Evolutionary conservation across 345 rosid species (phyloP).

Genomic region (Noccaea caerulescens): DNA sequence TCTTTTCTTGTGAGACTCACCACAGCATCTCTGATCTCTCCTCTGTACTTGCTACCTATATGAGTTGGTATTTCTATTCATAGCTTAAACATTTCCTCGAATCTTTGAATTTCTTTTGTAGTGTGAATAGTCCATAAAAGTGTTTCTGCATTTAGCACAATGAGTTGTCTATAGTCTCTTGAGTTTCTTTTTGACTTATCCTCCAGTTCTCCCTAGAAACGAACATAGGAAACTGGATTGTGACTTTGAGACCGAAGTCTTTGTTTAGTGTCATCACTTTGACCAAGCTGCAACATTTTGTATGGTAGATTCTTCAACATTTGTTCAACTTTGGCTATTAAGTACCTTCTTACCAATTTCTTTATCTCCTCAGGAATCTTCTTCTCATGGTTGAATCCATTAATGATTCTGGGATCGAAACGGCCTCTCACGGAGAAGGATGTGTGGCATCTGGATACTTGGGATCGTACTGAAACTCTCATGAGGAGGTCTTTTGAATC

Average conservation of each 20-base stretch:
- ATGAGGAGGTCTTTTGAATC: slow-evolving; percentile 56
- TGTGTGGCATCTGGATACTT: slow-evolving; percentile 86
- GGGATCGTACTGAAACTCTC: slow-evolving; percentile 92
- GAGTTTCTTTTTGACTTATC: slow-evolving; percentile 14
- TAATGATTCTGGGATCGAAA: slow-evolving; percentile 86
- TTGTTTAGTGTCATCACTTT: slow-evolving; percentile 24
- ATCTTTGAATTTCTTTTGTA: slow-evolving; percentile 2
- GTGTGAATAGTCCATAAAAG: background rate
- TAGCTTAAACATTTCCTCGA: background rate
- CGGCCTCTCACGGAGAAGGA: slow-evolving; percentile 93
- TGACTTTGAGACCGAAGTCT: slow-evolving; percentile 20
- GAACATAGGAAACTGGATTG: slow-evolving; percentile 15
- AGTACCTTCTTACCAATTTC: slow-evolving; percentile 16
- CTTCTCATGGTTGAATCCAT: slow-evolving; percentile 88
- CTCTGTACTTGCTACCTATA: slow-evolving; percentile 14
- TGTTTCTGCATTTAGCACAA: background rate
- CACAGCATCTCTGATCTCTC: slow-evolving; percentile 18
- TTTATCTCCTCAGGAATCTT: slow-evolving; percentile 49
- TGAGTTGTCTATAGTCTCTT: slow-evolving; percentile 15
- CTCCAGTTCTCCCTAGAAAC: background rate
- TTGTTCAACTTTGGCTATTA: slow-evolving; percentile 10
- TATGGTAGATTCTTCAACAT: slow-evolving; percentile 21
- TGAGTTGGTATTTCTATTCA: slow-evolving; percentile 17
- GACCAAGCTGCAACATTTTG: slow-evolving; percentile 15
- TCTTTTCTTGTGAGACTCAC: slow-evolving; percentile 24